phyloP scores from a whole-genome alignment of 2,329 filamentous ascomycete species.

The Monilinia fructigena region DNA sequence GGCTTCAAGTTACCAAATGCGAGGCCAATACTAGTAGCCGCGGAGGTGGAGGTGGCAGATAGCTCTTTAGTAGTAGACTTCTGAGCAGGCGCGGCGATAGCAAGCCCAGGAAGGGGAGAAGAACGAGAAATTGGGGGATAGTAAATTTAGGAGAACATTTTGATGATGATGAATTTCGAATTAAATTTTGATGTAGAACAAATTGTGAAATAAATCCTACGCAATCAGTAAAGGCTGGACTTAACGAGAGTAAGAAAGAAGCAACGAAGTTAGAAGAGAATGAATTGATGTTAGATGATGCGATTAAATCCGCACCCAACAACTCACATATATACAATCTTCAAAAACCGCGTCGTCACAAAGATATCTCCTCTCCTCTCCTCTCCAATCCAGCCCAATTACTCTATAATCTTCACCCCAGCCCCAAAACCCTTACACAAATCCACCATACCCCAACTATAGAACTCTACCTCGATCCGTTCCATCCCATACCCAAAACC shows the following conservation, averaged over 20 bases:
- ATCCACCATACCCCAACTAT: slow-evolving; percentile 4
- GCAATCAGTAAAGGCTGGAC: not conserved
- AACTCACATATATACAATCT: not conserved
- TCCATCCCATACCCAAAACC: too few species aligned
- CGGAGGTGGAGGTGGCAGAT: not conserved
- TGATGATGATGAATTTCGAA: too few species aligned
- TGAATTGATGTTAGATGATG: not conserved
- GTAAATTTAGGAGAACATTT: slow-evolving; percentile 20
- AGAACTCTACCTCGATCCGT: not conserved
- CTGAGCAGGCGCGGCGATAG: slow-evolving; percentile 10
- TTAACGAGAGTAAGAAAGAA: not conserved
- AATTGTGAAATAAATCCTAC: not conserved
- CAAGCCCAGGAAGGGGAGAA: slow-evolving; percentile 18
- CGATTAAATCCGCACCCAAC: not conserved
- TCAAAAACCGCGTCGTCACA: not conserved
- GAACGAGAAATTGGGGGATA: slow-evolving; percentile 12
- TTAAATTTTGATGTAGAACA: not conserved
- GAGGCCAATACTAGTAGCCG: not conserved
- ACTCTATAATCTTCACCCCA: not conserved
- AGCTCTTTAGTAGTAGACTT: not conserved
- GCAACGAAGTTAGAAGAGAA: not conserved
- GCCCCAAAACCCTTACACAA: not conserved
- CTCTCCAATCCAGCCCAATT: not conserved
- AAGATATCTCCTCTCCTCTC: not conserved
- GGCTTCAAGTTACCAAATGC: slow-evolving; percentile 19